Conservation (phyloP, 345 rosid species). For the Salix caprea region DNA sequence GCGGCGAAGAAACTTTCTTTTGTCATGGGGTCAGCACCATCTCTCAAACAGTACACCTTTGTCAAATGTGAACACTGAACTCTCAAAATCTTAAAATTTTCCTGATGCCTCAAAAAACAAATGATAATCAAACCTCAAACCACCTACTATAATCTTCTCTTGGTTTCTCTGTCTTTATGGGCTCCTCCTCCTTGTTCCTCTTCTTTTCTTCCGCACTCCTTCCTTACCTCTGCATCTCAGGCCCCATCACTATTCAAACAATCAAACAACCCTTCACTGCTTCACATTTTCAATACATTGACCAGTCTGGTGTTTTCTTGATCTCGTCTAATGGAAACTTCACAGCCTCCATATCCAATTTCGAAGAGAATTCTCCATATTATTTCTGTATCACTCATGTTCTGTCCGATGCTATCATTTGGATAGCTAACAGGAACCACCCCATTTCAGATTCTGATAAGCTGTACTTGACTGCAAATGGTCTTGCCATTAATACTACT, state of each 20-base stretch:
- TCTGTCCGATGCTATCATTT: slow-evolving; percentile 9
- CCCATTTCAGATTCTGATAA: slow-evolving; percentile 16
- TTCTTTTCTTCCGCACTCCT: too few relatives aligned
- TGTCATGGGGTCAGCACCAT: too few relatives aligned
- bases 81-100: too few relatives aligned
- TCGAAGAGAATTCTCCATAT: neutral
- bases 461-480: slow-evolving; percentile 8
- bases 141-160: too few relatives aligned
- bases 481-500: slow-evolving; percentile 6
- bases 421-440: slow-evolving; percentile 18
- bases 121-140: too few relatives aligned
- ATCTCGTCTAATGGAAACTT: slow-evolving; percentile 13
- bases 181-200: too few relatives aligned
- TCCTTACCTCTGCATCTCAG: too few relatives aligned
- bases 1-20: too few relatives aligned
- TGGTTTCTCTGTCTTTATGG: too few relatives aligned
- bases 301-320: slow-evolving; percentile 19
- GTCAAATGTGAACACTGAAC: too few relatives aligned
- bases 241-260: neutral
- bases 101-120: too few relatives aligned
- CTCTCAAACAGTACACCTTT: too few relatives aligned
- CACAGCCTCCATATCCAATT: slow-evolving; percentile 12
- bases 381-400: slow-evolving; percentile 22
- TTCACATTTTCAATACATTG: slow-evolving; percentile 3
- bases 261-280: slow-evolving; percentile 25